Base-by-base conservation (phyloP, 2,329 filamentous ascomycete species). In the Corynespora cassiicola region DNA sequence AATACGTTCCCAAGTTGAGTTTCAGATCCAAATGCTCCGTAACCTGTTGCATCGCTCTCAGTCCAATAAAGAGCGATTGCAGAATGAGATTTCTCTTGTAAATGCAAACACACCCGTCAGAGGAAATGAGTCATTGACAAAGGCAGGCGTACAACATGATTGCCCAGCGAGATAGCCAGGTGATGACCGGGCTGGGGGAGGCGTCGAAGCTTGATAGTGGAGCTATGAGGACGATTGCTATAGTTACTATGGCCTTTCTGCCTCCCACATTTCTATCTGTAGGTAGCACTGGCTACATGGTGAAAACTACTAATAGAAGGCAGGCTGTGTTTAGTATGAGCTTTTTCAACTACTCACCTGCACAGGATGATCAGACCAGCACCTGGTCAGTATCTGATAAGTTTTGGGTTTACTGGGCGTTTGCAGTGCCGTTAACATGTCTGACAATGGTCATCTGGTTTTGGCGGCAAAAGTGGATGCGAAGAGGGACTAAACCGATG, bases 1-100 rank as follows among this genome's bases (percentile, higher is more conserved):
- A 25, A 18, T 42, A 5, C 32, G 24, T 2, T 32, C 14, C 4
- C 39, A 47, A 3, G 29, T 52, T 1, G 41, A 27, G 1, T 39
- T 26, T 8, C 52, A 54, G 27, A 16, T 39, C 7, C 39, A 34
- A 18, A 42, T 54, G 31, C 30, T 48, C 14, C 40, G 42, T 5
- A 50, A 43, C 16, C 18, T 56, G 8, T 17, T 30, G 0, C 16
- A 23, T 8, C 34, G 52, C 7, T 44, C 47, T 11, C 39, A 43
- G 21, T 47, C 52, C 3, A 56, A 54, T 22, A 47, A 45, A 21
- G 47, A 54, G 11, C 35, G 52, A 7, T 22, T 56, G 12, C 45
- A 50, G 21, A 56, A 50, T 23, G 52, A 56, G 24, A 50, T 52
- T 17, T 32, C 41, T 4, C 39, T 50, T 18, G 50, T 55, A 44